Evolutionary conservation across 2,329 filamentous ascomycete species (phyloP).

Genomic region (Colletotrichum trifolii): DNA sequence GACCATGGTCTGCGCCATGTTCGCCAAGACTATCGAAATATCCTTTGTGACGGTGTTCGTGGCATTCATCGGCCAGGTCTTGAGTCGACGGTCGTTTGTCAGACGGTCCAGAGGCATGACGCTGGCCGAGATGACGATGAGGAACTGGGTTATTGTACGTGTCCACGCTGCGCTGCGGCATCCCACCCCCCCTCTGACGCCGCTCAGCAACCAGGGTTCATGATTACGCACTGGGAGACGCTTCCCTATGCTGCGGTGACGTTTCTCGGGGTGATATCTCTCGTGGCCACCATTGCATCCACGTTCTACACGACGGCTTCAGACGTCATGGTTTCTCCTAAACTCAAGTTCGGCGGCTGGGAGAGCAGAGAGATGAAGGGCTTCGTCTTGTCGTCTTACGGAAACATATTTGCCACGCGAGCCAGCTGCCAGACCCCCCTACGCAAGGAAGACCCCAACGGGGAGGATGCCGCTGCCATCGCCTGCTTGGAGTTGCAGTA

Average conservation of each 20-base stretch:
- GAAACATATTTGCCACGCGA: slow-evolving; percentile 68
- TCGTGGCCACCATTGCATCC: slow-evolving; percentile 73
- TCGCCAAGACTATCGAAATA: slow-evolving; percentile 82
- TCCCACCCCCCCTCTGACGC: background rate
- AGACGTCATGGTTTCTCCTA: slow-evolving; percentile 79
- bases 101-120: slow-evolving; percentile 72
- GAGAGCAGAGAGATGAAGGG: slow-evolving; percentile 63
- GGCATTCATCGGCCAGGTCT: slow-evolving; percentile 77
- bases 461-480: slow-evolving; percentile 47
- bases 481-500: slow-evolving; percentile 78
- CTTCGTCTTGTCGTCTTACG: slow-evolving; percentile 70
- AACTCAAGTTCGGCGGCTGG: slow-evolving; percentile 70
- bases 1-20: slow-evolving; percentile 72
- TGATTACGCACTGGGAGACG: slow-evolving; percentile 76
- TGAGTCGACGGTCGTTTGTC: slow-evolving; percentile 76
- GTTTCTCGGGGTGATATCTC: slow-evolving; percentile 70
- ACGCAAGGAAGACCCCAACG: slow-evolving; percentile 49
- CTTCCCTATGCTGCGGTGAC: slow-evolving; percentile 73
- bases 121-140: slow-evolving; percentile 82
- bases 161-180: background rate
- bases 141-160: slow-evolving; percentile 73
- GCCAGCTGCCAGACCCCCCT: slow-evolving; percentile 72
- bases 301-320: slow-evolving; percentile 83
- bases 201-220: slow-evolving; percentile 70
- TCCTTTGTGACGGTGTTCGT: slow-evolving; percentile 83